Evolutionary conservation across 2,329 filamentous ascomycete genomes (phyloP), one percentile per base, ranked within the genome.

Genomic region (Fusarium virguliforme): DNA sequence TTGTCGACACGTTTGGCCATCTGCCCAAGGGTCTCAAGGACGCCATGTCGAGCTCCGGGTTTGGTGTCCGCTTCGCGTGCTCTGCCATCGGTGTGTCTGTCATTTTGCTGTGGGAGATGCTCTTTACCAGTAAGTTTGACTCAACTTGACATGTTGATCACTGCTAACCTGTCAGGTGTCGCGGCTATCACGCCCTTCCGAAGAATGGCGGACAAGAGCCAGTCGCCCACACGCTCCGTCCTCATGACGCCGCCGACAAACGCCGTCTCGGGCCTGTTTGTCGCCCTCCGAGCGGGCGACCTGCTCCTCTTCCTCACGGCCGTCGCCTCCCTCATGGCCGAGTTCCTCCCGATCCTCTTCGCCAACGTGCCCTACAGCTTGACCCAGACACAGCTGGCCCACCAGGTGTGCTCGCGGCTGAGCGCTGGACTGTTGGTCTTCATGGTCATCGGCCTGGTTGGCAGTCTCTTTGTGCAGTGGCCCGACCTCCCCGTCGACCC

Each of bases 291-390:
- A 2, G 59, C 79, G 77, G 68, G 76, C 9, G 81, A 86, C 35
- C 56, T 77, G 15, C 83, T 84, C 43, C 79, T 85, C 4, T 77
- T 81, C 38, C 63, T 80, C 15, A 80, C 83, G 4, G 81, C 83
- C 0, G 74, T 81, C 15, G 81, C 83, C 9, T 78, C 84, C 1
- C 78, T 87, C 13, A 75, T 86, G 2, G 79, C 84, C 5, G 83
- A 87, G 55, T 81, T 86, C 43, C 79, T 87, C 5, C 85, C 85
- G 0, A 76, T 87, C 10, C 75, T 85, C 1, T 79, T 87, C 2
- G 80, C 83, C 74, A 86, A 85, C 68, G 79, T 87, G 3, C 83
- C 85, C 0, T 85, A 83, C 76, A 83, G 79, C 58, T 78, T 81
- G 4, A 80, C 82, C 0, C 82, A 84, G 51, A 81, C 79, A 1